phyloP scores from a whole-genome alignment of 768 basidiomycete species.

The Leccinum uliginosum region DNA sequence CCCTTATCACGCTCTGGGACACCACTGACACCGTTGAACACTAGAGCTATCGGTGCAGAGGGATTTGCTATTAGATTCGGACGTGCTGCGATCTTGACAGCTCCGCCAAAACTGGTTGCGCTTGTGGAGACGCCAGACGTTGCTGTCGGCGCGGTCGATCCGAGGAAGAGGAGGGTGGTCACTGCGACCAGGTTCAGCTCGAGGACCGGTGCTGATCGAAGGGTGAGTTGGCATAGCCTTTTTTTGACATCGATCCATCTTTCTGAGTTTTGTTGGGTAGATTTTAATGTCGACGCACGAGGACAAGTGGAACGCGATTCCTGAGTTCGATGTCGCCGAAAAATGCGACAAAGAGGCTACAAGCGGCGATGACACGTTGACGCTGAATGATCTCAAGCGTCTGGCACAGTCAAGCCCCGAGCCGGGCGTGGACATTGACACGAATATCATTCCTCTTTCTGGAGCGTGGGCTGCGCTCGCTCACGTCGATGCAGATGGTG shows the following conservation, averaged over 20 bases:
- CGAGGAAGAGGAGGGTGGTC: slow-evolving; percentile 76
- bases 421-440: slow-evolving; percentile 56
- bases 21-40: slow-evolving; percentile 26
- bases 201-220: slow-evolving; percentile 72
- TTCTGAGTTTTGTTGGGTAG: slow-evolving; percentile 32
- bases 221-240: slow-evolving; percentile 45
- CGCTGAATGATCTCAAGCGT: slow-evolving; percentile 10
- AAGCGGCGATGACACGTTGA: background rate
- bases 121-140: slow-evolving; percentile 86
- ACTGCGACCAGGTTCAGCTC: slow-evolving; percentile 88
- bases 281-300: slow-evolving; percentile 82
- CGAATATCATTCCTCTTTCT: slow-evolving; percentile 57
- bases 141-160: slow-evolving; percentile 85
- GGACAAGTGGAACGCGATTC: slow-evolving; percentile 40
- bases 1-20: slow-evolving; percentile 33
- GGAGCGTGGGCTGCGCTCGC: slow-evolving; percentile 78
- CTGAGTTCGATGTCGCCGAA: slow-evolving; percentile 19
- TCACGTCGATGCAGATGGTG: slow-evolving; percentile 30
- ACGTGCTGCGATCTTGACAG: slow-evolving; percentile 71
- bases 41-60: slow-evolving; percentile 23
- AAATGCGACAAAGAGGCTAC: slow-evolving; percentile 14
- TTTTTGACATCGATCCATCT: background rate
- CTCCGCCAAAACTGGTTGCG: slow-evolving; percentile 79
- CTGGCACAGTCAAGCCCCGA: slow-evolving; percentile 14
- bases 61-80: slow-evolving; percentile 53